A percentile compares a stretch with the other conserved stretches of the same genome.
Conservation (phyloP, 163 green algal genomes). For the Chlamydomonas reinhardtii region DNA sequence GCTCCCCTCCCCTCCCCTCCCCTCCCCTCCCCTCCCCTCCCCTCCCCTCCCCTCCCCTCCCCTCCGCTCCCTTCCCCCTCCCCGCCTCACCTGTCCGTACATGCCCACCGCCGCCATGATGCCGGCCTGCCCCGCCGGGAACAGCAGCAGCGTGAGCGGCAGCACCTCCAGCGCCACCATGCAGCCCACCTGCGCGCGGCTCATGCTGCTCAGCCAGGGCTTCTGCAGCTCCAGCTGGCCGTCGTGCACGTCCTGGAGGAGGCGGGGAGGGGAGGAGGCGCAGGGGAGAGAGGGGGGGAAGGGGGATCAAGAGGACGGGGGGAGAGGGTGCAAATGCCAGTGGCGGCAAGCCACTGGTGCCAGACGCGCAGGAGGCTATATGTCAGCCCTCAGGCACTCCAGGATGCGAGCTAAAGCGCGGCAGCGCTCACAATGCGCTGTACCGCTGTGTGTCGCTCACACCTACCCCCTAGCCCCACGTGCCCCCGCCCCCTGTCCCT, state of each 20-base stretch:
- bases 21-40: too few species aligned
- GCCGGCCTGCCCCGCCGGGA: slow-evolving; percentile 71
- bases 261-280: not conserved
- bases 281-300: not conserved
- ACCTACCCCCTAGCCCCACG: not conserved
- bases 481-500: too few species aligned
- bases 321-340: too few species aligned
- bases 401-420: too few species aligned
- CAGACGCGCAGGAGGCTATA: too few species aligned
- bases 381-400: too few species aligned
- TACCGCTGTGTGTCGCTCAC: too few species aligned
- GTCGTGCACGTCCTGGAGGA: slow-evolving; percentile 68
- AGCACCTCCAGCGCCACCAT: slow-evolving; percentile 70
- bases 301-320: not conserved
- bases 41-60: too few species aligned
- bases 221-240: slow-evolving; percentile 53
- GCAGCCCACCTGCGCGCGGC: slow-evolving; percentile 50
- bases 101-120: slow-evolving; percentile 56
- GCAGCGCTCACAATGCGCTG: too few species aligned
- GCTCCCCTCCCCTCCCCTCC: too few species aligned
- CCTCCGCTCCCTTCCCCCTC: too few species aligned
- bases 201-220: slow-evolving; percentile 65
- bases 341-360: too few species aligned
- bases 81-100: slow-evolving; percentile 48
- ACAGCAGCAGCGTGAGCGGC: slow-evolving; percentile 70